Base-by-base conservation (phyloP, 1,139 yeast species). In the Scheffersomyces parashehatae region DNA sequence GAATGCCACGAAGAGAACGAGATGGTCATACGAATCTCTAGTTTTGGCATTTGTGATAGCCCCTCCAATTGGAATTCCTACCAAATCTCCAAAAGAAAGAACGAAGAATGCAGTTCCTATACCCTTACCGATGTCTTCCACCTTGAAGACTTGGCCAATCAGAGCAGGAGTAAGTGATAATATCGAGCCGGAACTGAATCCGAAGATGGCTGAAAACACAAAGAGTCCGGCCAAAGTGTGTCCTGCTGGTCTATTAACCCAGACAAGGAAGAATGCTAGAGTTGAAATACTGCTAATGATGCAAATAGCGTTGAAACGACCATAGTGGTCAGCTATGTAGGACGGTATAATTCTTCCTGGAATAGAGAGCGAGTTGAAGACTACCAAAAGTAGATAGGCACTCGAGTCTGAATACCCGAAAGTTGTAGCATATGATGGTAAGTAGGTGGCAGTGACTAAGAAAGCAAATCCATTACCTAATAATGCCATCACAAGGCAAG, bases 31-130 rank as follows among this genome's bases (percentile, higher is more conserved):
- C 20, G 58, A 50, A 14, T 49, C 47, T n/a, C 45, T 34, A 4
- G 57, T 45, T 5, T 55, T 54, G 24, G 49, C 34, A 12, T 54
- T 59, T 3, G 62, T 60, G 20, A 68, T 65, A 14, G 71, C 72
- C 1, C 73, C 71, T 5, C 70, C 72, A 43, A 68, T 57, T 1
- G 72, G 72, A 12, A 68, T 60, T 0, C 72, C 72, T 26, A 65
- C 47, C 37, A 68, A 58, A 45, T 68, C 67, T 14, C 70, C 68
- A 46, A 62, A 54, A 45, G 70, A 60, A 41, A 66, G 59, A 29
- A 60, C 62, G 46, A 61, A 65, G 47, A 62, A 68, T 5, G 65
- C 72, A 4, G 70, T 68, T 16, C 70, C 71, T 28, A 55, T 51
- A 4, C 61, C 54, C 37, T 58, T 58, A 9, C 72, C 71, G 39